A percentile compares a stretch with the other conserved stretches of the same genome.
Evolutionary conservation across 805 yeast species (phyloP).

Genomic region (Allodekkera sacchari): DNA sequence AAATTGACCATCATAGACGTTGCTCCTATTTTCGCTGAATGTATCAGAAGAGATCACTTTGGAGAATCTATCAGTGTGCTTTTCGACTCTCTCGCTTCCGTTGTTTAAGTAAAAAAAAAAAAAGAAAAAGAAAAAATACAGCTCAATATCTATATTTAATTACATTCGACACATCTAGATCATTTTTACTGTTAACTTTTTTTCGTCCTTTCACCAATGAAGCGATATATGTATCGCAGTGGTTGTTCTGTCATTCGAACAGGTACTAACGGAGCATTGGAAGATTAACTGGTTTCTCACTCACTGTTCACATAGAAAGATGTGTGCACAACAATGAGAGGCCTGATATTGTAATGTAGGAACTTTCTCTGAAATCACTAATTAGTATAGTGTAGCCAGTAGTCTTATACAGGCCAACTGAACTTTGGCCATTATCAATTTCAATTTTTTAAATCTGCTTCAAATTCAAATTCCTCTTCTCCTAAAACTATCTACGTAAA

Average conservation of each 20-base stretch:
- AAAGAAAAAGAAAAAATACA: not conserved
- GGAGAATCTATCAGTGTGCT: slow-evolving; percentile 94
- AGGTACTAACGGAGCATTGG: slow-evolving; percentile 58
- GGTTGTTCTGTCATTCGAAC: slow-evolving; percentile 24
- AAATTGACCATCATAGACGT: slow-evolving; percentile 87
- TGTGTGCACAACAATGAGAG: no score
- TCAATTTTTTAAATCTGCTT: no score
- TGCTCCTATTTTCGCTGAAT: slow-evolving; percentile 92
- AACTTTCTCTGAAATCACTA: no score
- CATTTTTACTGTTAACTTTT: not conserved
- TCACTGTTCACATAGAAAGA: not conserved
- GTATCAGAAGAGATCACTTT: slow-evolving; percentile 96
- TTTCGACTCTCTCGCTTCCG: slow-evolving; percentile 75
- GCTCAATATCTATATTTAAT: not conserved
- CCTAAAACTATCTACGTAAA: no score
- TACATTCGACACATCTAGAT: not conserved
- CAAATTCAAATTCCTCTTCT: no score
- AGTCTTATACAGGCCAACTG: no score
- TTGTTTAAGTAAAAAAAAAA: slow-evolving; percentile 13
- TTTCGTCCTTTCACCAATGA: slow-evolving; percentile 31
- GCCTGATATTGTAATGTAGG: no score
- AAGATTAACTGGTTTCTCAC: slow-evolving; percentile 19
- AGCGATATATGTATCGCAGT: slow-evolving; percentile 51
- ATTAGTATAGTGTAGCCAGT: no score
- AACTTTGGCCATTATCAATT: no score